Base-by-base conservation (phyloP, 768 basidiomycete genomes). In the Dioszegia crocea region DNA sequence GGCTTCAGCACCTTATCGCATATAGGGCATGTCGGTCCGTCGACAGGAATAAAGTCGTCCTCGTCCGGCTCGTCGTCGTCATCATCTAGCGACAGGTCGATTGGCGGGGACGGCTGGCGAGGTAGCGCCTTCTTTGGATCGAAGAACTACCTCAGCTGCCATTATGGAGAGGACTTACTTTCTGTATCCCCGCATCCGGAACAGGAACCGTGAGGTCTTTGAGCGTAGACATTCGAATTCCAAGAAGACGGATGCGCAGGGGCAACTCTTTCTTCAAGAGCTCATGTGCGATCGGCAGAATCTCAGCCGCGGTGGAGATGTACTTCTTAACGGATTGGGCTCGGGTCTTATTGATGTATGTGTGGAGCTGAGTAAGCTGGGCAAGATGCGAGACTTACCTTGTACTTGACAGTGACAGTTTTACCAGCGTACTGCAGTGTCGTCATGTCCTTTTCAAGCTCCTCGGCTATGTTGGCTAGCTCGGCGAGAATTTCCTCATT, bases 331-430 rank as follows among this genome's bases (percentile, higher is more conserved):
- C 83, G 1, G 90, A 89, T 73, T 86, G 87, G 4, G 92, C 88
- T 30, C 92, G 85, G 14, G 68, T 67, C 43, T 73, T 72, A 41
- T 16, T 89, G 90, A 94, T 85, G 75, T 86, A 97, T 0, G 86
- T 91, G 71, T 93, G 87, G 31, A 90, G 82, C 79, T 76, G 39
- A 48, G 29, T 23, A 16, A 44, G 54, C 47, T 65, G 57, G 59
- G 38, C 23, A 16, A 5, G 10, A 23, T 6, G 17, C 2, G 26
- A 1, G 27, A 45, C 73, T 57, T 45, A 76, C 75, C 63, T 99
- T 99, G 75, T 86, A 92, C 75, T 94, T 96, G 49, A 98, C 81
- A 0, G 90, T 94, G 30, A 98, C 81, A 0, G 91, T 96, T 64
- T 86, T 84, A 8, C 91, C 94, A 6, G 85, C 82, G 86, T 91